Conservation (phyloP, 2,329 filamentous ascomycete species). For the Trichoderma asperellum region DNA sequence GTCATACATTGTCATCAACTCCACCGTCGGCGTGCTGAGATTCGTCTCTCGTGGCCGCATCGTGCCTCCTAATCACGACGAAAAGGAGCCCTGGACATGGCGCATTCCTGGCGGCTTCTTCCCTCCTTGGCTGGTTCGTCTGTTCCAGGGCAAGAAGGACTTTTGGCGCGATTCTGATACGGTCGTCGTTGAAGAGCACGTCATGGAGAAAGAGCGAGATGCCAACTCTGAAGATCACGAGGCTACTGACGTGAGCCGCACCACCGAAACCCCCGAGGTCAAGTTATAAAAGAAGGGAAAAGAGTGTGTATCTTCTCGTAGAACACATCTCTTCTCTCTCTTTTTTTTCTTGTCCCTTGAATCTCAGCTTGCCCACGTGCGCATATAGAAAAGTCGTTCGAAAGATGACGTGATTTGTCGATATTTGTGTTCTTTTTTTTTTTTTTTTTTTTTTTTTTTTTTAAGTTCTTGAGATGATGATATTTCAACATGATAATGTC, state of each 20-base stretch:
- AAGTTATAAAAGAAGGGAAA: constrained; percentile 16
- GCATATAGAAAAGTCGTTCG: neutral
- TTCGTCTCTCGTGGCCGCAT: constrained; percentile 69
- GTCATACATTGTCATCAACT: constrained; percentile 77
- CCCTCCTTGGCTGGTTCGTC: constrained; percentile 72
- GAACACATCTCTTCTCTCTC: neutral
- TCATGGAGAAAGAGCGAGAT: constrained; percentile 29
- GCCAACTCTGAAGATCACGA: constrained; percentile 32
- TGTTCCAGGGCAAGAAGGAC: constrained; percentile 68
- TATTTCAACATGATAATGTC: neutral
- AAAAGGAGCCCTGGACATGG: constrained; percentile 82
- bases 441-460: neutral
- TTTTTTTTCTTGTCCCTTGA: neutral
- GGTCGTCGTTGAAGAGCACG: constrained; percentile 27
- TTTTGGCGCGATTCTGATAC: constrained; percentile 63
- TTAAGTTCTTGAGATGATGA: neutral
- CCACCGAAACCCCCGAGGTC: constrained; percentile 3
- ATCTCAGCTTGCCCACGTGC: neutral
- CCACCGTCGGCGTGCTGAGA: constrained; percentile 69
- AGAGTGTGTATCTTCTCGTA: neutral
- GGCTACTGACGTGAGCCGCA: constrained; percentile 26
- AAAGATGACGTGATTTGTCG: neutral
- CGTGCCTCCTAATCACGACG: constrained; percentile 72
- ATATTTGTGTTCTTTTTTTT: neutral
- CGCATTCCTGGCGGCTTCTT: constrained; percentile 74